Evolutionary conservation across 805 yeast genomes (phyloP), one percentile per base, ranked within the genome.

Genomic region (Ogataea parapolymorpha): DNA sequence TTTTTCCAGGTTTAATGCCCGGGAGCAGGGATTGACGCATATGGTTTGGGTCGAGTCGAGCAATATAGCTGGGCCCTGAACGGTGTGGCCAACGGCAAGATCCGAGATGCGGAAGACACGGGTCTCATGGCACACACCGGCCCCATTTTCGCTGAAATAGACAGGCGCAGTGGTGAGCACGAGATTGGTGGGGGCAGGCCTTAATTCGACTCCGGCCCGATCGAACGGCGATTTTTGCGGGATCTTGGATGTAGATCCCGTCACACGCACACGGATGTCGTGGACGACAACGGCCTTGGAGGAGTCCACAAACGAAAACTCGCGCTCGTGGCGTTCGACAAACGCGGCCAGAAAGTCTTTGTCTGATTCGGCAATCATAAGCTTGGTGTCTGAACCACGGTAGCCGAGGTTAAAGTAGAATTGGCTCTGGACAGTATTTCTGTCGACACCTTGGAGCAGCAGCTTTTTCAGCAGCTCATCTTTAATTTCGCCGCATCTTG

Each of bases 141-240:
- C 2, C 90, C 93, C 9, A 82, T 90, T 6, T 70, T 74, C 55
- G 82, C 83, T 24, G 80, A 61, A 6, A 85, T 85, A 55, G 68
- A 68, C 39, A 80, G 58, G 38, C 74, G 74, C 2, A 84, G 43
- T 80, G 74, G 26, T 34, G 9, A 35, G 35, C 22, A 26, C 39
- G n/a, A 14, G 77, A 7, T 87, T 85, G 35, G 88, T 88, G 29
- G 87, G 86, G 1, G 88, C 88, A 15, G 88, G 87, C 8, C 80
- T 84, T 0, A 88, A 80, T 44, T 75, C 75, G 40, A 82, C 82
- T 45, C 80, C 84, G 33, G 14, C 25, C 15, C 32, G 18, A 18
- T 45, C 44, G 14, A 41, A 47, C 6, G 48, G 48, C 17, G 49
- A 45, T 26, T 31, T 25, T 27, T 45, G 46, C 9, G 42, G 32